These are phyloP conservation scores for Plectosphaerella cucumerina DNA, from an alignment of 2,329 filamentous ascomycete genomes.

Conservation along the genomic window DNA sequence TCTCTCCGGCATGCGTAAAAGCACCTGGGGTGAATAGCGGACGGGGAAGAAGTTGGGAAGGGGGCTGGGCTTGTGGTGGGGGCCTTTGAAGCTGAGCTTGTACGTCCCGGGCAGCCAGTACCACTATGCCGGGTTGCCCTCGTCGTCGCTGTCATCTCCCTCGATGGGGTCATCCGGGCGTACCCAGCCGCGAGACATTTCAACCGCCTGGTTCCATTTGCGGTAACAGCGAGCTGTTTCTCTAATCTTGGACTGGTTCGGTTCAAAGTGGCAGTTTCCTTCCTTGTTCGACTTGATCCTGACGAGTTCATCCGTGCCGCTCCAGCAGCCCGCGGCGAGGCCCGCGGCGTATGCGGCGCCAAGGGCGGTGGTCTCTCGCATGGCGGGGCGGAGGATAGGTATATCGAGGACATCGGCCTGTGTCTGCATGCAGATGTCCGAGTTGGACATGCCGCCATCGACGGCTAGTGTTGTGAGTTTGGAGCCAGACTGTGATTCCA, in stretches of 20 bases:
- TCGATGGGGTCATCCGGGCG: background rate
- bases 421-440: conserved; percentile 85
- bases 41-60: too few species aligned
- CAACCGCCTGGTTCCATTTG: conserved; percentile 53
- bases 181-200: conserved; percentile 55
- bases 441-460: conserved; percentile 86
- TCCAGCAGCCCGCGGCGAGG: conserved; percentile 78
- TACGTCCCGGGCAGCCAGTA: too few species aligned
- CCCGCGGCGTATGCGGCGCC: conserved; percentile 87
- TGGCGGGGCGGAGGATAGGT: conserved; percentile 75
- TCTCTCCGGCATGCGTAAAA: too few species aligned
- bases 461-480: conserved; percentile 72
- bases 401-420: conserved; percentile 84
- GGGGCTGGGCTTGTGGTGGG: too few species aligned
- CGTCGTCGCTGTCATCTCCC: background rate
- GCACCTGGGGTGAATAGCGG: too few species aligned
- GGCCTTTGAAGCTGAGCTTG: too few species aligned
- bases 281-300: conserved; percentile 72
- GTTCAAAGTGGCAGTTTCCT: conserved; percentile 66
- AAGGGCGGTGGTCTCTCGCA: conserved; percentile 87
- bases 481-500: conserved; percentile 81
- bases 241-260: conserved; percentile 47
- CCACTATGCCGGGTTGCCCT: background rate
- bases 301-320: conserved; percentile 49
- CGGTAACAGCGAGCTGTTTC: conserved; percentile 36